phyloP scores from a whole-genome alignment of 768 basidiomycete genomes.

The Boletellus sp. region DNA sequence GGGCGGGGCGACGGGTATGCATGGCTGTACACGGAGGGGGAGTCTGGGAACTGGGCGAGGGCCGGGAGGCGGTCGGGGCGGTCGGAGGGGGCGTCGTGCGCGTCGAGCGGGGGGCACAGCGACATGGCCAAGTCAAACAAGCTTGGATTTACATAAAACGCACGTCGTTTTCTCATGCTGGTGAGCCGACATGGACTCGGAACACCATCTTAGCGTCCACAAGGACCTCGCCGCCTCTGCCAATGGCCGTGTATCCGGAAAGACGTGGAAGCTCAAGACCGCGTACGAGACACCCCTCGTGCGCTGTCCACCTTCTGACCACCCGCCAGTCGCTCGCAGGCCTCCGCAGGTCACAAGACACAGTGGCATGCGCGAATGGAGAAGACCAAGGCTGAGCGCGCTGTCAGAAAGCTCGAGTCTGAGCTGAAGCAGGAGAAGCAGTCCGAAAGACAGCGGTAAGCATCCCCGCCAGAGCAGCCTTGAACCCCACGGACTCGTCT shows the following conservation, averaged over 20 bases:
- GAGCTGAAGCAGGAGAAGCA: constrained; percentile 78
- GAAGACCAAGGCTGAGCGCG: constrained; percentile 58
- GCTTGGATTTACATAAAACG: constrained; percentile 25
- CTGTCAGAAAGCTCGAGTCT: constrained; percentile 68
- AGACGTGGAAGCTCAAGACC: constrained; percentile 57
- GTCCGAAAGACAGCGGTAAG: constrained; percentile 60
- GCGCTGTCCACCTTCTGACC: constrained; percentile 2
- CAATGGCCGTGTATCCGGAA: constrained; percentile 65
- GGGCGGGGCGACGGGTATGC: constrained; percentile 53
- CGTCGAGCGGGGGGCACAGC: constrained; percentile 37
- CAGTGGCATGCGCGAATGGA: constrained; percentile 72
- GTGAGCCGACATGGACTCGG: neutral
- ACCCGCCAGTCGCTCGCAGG: constrained; percentile 57
- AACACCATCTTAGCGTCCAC: neutral
- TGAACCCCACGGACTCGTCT: constrained; percentile 1
- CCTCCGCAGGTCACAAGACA: constrained; percentile 61
- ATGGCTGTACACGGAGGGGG: constrained; percentile 67
- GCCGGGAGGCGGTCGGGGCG: constrained; percentile 47
- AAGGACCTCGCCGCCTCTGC: constrained; percentile 52
- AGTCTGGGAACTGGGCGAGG: constrained; percentile 57
- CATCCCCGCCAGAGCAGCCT: neutral
- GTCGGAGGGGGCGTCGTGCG: constrained; percentile 44
- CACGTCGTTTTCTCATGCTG: constrained; percentile 17
- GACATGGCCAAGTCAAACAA: constrained; percentile 31
- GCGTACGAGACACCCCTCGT: constrained; percentile 36